Evolutionary conservation across 495 filamentous ascomycete genomes (phyloP).

Genomic region (Penicillium diatomitis): DNA sequence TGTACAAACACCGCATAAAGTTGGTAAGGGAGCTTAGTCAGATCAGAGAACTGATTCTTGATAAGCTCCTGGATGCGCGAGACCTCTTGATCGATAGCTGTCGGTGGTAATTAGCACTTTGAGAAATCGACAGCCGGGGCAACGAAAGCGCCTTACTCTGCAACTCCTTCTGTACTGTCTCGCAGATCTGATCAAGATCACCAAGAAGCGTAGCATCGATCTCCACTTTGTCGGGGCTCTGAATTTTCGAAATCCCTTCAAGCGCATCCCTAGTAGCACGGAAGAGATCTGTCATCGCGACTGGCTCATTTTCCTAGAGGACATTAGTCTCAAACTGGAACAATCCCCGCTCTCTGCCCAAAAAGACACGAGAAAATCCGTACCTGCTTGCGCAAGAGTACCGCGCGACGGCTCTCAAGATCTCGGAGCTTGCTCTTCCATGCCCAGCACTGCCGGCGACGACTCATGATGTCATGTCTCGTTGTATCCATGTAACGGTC

Average conservation of each 20-base stretch:
- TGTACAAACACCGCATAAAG: constrained; percentile 92
- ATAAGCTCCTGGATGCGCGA: constrained; percentile 42
- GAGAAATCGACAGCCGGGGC: background rate
- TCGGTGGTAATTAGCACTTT: constrained; percentile 5
- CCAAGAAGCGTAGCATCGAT: constrained; percentile 20
- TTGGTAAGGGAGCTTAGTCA: constrained; percentile 56
- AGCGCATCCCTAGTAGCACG: constrained; percentile 20
- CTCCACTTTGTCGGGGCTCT: constrained; percentile 19
- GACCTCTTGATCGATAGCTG: constrained; percentile 41
- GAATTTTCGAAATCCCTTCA: constrained; percentile 22
- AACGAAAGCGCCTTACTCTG: constrained; percentile 19
- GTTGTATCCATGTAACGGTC: constrained; percentile 79
- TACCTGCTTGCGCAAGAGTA: constrained; percentile 41
- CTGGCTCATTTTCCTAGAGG: constrained; percentile 22
- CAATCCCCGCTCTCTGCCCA: no score
- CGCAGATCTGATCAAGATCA: constrained; percentile 25
- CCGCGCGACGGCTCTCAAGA: constrained; percentile 40
- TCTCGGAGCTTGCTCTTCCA: constrained; percentile 55
- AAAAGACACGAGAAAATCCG: no score
- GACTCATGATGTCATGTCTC: constrained; percentile 45
- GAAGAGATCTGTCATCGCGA: constrained; percentile 26
- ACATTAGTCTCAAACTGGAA: no score
- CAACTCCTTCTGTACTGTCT: constrained; percentile 27
- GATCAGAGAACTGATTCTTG: constrained; percentile 52
- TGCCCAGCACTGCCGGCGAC: constrained; percentile 63